phyloP scores from a whole-genome alignment of 495 filamentous ascomycete species.

The Penicillium bialowiezense region DNA sequence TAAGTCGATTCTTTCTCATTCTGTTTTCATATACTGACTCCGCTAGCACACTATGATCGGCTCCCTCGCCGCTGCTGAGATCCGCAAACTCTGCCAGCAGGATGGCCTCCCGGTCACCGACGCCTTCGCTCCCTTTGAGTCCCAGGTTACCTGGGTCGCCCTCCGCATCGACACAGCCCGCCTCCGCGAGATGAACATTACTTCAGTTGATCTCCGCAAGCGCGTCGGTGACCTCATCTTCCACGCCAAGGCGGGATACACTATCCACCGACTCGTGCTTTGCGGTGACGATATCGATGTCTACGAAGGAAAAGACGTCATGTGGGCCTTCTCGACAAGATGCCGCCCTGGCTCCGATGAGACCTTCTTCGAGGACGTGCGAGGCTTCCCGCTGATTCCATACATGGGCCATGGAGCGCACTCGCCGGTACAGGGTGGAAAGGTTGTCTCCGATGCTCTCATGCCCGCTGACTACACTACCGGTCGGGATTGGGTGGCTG shows the following conservation, averaged over 20 bases:
- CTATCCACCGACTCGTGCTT: constrained; percentile 36
- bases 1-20: constrained; percentile 2
- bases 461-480: constrained; percentile 35
- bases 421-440: constrained; percentile 27
- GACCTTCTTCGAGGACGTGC: constrained; percentile 36
- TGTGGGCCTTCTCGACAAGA: constrained; percentile 44
- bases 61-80: constrained; percentile 36
- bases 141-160: constrained; percentile 41
- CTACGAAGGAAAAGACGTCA: constrained; percentile 33
- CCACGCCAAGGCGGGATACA: constrained; percentile 34
- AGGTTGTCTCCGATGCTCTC: constrained; percentile 39
- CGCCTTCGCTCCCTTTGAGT: constrained; percentile 37
- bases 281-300: constrained; percentile 41
- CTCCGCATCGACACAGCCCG: constrained; percentile 31
- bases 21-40: background rate
- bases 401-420: constrained; percentile 36
- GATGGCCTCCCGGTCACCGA: constrained; percentile 33
- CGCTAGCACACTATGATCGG: constrained; percentile 36
- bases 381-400: constrained; percentile 37
- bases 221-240: constrained; percentile 36
- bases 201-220: constrained; percentile 24
- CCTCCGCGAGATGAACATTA: constrained; percentile 31
- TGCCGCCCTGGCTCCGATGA: constrained; percentile 38
- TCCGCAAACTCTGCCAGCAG: constrained; percentile 35
- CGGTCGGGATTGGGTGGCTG: constrained; percentile 29